Evolutionary conservation across 139 green algal species (phyloP).

Genomic region (Chlamydomonas asymmetrica): DNA sequence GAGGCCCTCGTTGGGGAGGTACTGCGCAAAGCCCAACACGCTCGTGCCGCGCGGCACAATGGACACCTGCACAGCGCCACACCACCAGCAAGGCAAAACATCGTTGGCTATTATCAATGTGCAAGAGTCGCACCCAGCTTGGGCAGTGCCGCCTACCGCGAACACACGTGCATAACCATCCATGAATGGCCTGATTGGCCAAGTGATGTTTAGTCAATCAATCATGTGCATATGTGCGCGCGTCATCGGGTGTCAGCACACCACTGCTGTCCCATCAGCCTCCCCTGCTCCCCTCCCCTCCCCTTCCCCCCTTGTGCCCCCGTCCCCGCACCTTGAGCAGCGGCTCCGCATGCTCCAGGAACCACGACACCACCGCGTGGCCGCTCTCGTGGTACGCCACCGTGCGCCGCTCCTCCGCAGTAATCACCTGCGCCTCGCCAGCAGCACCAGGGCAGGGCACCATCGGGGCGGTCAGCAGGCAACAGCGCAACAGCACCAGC

Average conservation of each 20-base stretch:
- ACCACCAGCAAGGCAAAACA: neutral
- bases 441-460: too few species aligned
- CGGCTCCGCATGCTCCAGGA: constrained; percentile 95
- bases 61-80: constrained; percentile 73
- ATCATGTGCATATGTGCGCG: too few species aligned
- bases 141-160: too few species aligned
- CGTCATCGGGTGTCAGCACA: too few species aligned
- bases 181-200: too few species aligned
- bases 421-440: constrained; percentile 66
- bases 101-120: too few species aligned
- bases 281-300: too few species aligned
- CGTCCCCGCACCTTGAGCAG: constrained; percentile 96
- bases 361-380: constrained; percentile 97
- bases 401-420: constrained; percentile 86
- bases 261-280: too few species aligned
- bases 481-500: neutral
- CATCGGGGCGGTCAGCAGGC: neutral
- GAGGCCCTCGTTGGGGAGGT: constrained; percentile 98
- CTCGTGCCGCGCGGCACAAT: constrained; percentile 95
- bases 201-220: too few species aligned
- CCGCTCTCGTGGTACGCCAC: constrained; percentile 97
- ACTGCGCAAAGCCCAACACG: constrained; percentile 98
- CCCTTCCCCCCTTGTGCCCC: too few species aligned
- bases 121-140: too few species aligned
- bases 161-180: too few species aligned